These are phyloP conservation scores for Aspergillus sp. DNA, from an alignment of 2,329 filamentous ascomycete species.

Conservation along the genomic window DNA sequence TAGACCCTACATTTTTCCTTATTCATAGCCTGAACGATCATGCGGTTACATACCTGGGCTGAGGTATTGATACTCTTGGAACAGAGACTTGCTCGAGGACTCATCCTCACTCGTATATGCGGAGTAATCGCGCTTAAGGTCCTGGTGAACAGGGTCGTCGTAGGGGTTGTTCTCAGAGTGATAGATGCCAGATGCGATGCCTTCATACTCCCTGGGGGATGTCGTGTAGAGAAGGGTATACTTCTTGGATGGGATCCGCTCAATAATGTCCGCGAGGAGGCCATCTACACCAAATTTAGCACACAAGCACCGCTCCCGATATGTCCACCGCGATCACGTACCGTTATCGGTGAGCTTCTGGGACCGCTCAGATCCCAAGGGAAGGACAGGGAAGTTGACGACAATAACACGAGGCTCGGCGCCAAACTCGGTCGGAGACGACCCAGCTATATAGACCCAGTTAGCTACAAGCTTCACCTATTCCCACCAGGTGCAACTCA, in stretches of 20 bases:
- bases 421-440: slow-evolving; percentile 37
- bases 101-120: slow-evolving; percentile 29
- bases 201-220: slow-evolving; percentile 48
- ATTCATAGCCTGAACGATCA: neutral
- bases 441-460: slow-evolving; percentile 30
- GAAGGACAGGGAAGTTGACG: slow-evolving; percentile 45
- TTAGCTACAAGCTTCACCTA: slow-evolving; percentile 14
- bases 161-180: slow-evolving; percentile 57
- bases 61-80: slow-evolving; percentile 94
- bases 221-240: slow-evolving; percentile 78
- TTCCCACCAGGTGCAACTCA: slow-evolving; percentile 22
- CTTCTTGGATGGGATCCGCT: slow-evolving; percentile 49
- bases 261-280: slow-evolving; percentile 47
- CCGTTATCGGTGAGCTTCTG: slow-evolving; percentile 43
- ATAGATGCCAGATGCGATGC: slow-evolving; percentile 49
- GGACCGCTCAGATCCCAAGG: slow-evolving; percentile 33
- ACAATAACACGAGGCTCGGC: slow-evolving; percentile 42
- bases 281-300: slow-evolving; percentile 34
- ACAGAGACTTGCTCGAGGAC: slow-evolving; percentile 49
- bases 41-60: slow-evolving; percentile 65
- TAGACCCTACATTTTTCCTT: slow-evolving; percentile 1
- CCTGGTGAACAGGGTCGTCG: slow-evolving; percentile 62
- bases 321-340: slow-evolving; percentile 22
- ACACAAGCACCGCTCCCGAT: neutral
- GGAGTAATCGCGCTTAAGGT: slow-evolving; percentile 66